These are phyloP conservation scores for Dryas octopetala DNA, from an alignment of 306 rosid genomes.

Conservation along the genomic window DNA sequence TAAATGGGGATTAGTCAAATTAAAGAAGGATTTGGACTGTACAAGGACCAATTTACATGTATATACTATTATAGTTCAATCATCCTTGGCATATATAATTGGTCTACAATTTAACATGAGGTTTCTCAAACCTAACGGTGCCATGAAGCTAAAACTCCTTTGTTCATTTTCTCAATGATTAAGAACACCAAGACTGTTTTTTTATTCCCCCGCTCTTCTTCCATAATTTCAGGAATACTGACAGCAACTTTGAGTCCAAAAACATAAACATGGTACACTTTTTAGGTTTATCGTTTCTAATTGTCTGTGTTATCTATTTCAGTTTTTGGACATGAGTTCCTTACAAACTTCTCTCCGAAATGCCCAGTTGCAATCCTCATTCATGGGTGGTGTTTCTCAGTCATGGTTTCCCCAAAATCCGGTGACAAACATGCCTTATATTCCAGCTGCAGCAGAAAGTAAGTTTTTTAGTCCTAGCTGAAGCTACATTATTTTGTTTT, in stretches of 20 bases:
- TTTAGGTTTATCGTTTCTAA: conserved; percentile 11
- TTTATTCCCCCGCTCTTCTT: no score
- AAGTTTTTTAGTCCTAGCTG: conserved; percentile 3
- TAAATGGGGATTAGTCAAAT: no score
- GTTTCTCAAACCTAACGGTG: neutral
- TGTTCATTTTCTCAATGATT: neutral
- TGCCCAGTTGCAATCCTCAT: conserved; percentile 54
- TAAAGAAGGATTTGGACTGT: no score
- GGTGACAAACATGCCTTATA: conserved; percentile 44
- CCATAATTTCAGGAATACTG: neutral
- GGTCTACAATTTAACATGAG: neutral
- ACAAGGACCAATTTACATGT: no score
- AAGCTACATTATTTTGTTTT: neutral
- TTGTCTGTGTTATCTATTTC: no score
- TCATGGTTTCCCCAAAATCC: conserved; percentile 75
- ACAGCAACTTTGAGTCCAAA: neutral
- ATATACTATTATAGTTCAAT: no score
- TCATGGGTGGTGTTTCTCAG: conserved; percentile 51
- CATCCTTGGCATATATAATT: no score
- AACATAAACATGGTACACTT: neutral
- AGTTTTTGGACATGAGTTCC: conserved; percentile 67
- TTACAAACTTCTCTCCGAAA: conserved; percentile 72
- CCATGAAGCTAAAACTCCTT: no score
- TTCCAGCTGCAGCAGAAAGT: conserved; percentile 74
- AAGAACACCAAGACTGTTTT: no score